Conservation (phyloP, 2,329 filamentous ascomycete genomes). For the Fusarium sp. region DNA sequence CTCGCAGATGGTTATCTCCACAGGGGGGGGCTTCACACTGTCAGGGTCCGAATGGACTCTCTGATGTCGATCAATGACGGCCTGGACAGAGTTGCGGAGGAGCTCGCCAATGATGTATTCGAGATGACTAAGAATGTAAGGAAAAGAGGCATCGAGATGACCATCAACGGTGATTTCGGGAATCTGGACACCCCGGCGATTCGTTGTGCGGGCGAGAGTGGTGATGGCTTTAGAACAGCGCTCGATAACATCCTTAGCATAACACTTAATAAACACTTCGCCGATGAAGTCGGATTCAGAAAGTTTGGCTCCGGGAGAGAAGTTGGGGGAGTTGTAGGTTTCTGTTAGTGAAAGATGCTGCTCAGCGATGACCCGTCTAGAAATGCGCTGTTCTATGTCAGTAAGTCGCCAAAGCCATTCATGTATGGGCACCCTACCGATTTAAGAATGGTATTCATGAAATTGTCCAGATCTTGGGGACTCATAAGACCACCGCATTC, state of each 20-base stretch:
- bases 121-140: constrained; percentile 94
- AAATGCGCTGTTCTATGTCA: constrained; percentile 76
- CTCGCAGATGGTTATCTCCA: constrained; percentile 95
- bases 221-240: constrained; percentile 82
- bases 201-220: constrained; percentile 78
- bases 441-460: constrained; percentile 94
- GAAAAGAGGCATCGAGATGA: constrained; percentile 90
- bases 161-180: constrained; percentile 87
- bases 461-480: constrained; percentile 84
- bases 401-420: background rate
- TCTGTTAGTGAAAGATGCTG: constrained; percentile 96
- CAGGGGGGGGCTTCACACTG: constrained; percentile 73
- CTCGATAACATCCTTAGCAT: constrained; percentile 88
- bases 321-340: constrained; percentile 90
- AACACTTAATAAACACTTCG: constrained; percentile 94
- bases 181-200: constrained; percentile 76
- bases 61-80: constrained; percentile 81
- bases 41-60: constrained; percentile 47
- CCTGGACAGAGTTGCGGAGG: constrained; percentile 93
- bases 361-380: constrained; percentile 94
- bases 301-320: constrained; percentile 82
- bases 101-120: constrained; percentile 98
- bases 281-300: constrained; percentile 87
- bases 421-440: constrained; percentile 70
- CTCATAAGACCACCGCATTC: constrained; percentile 88